These are phyloP conservation scores for Gossypium ekmanianum DNA, from an alignment of 345 rosid genomes.

Conservation along the genomic window DNA sequence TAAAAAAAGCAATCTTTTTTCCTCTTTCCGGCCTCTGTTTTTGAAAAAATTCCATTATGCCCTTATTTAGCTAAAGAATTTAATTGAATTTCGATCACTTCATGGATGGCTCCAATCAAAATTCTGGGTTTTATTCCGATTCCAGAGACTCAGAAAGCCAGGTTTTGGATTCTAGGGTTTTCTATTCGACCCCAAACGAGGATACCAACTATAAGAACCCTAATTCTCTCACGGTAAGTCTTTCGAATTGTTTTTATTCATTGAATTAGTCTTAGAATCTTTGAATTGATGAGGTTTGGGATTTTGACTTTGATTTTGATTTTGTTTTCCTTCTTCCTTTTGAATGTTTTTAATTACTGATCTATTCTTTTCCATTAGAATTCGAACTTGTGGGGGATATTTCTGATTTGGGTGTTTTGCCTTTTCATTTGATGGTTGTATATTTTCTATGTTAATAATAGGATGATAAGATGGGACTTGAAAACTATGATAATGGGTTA, in stretches of 20 bases:
- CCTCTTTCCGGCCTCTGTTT: too few relatives aligned
- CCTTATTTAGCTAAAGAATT: neutral
- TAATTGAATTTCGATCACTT: neutral
- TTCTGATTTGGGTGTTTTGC: neutral
- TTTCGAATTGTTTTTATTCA: neutral
- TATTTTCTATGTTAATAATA: neutral
- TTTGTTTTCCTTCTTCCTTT: neutral
- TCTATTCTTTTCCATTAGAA: neutral
- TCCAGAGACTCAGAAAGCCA: constrained; percentile 15
- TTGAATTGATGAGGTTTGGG: neutral
- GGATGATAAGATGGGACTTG: constrained; percentile 18
- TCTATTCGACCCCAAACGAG: constrained; percentile 7
- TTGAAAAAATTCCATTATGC: neutral
- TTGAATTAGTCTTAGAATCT: neutral
- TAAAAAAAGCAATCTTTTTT: too few relatives aligned
- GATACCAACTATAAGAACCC: neutral
- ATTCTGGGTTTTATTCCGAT: neutral
- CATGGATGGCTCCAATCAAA: constrained; percentile 31
- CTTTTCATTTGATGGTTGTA: neutral
- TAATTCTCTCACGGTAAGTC: constrained; percentile 21
- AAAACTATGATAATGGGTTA: constrained; percentile 21
- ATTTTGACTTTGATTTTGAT: constrained; percentile 10
- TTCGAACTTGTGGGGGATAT: neutral
- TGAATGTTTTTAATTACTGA: neutral
- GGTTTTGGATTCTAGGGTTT: constrained; percentile 28